These are phyloP conservation scores for Syncephalastrum racemosum DNA, from an alignment of 371 early-diverging fungal genomes.

Conservation along the genomic window DNA sequence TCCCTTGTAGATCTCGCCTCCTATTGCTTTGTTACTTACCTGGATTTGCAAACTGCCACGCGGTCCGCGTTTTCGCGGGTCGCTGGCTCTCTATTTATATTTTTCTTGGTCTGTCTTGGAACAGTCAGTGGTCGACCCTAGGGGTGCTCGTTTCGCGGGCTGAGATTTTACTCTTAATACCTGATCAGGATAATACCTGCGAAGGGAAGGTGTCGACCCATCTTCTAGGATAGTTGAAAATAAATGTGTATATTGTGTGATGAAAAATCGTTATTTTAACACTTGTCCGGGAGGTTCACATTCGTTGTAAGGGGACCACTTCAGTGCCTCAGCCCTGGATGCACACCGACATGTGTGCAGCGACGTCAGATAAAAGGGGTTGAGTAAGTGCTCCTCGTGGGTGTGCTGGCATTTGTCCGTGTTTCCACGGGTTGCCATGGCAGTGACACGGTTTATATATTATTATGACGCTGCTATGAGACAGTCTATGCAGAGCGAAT, in stretches of 20 bases:
- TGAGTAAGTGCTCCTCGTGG: too few species aligned
- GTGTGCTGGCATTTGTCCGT: too few species aligned
- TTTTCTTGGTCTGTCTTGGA: slow-evolving; percentile 4
- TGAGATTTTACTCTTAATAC: slow-evolving; percentile 57
- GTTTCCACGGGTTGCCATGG: too few species aligned
- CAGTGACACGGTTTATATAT: too few species aligned
- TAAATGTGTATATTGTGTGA: neutral
- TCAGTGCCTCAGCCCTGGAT: too few species aligned
- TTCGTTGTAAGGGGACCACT: too few species aligned
- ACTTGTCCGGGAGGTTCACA: too few species aligned
- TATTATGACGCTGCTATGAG: too few species aligned
- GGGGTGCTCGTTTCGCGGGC: slow-evolving; percentile 47
- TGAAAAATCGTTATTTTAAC: too few species aligned
- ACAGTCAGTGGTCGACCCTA: slow-evolving; percentile 40
- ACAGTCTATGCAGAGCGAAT: too few species aligned
- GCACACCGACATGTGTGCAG: too few species aligned
- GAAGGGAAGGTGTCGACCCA: slow-evolving; percentile 52
- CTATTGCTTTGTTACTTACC: neutral
- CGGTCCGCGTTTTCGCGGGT: slow-evolving; percentile 4
- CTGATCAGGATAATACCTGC: slow-evolving; percentile 63
- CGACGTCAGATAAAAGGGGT: too few species aligned
- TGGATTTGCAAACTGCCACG: neutral
- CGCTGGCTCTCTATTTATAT: slow-evolving; percentile 9
- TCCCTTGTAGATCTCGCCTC: neutral
- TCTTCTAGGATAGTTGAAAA: neutral